Percentiles rank a stretch among this genome's conserved stretches.
Evolutionary conservation across 169 alveolate species (phyloP).

Genomic region (Amoebophrya sp.): DNA sequence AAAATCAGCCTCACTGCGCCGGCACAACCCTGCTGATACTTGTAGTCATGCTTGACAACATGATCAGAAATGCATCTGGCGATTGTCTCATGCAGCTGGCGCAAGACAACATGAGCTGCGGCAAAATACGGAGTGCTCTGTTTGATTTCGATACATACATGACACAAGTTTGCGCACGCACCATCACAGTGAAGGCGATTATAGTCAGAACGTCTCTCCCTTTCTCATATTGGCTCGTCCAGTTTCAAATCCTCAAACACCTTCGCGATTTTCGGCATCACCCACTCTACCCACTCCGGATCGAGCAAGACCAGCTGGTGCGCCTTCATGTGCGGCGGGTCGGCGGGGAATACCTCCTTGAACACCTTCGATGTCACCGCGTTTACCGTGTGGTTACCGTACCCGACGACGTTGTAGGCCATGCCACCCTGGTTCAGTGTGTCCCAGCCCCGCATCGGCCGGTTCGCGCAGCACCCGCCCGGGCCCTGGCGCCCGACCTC

Average conservation of each 20-base stretch:
- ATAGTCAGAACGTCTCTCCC: too few relatives aligned
- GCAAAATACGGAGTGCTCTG: too few relatives aligned
- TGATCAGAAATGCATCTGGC: too few relatives aligned
- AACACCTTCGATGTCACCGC: neutral
- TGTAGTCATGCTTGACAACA: too few relatives aligned
- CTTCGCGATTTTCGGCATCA: neutral
- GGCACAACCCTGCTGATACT: too few relatives aligned
- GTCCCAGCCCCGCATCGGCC: neutral
- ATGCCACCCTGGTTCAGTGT: neutral
- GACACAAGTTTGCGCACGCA: too few relatives aligned
- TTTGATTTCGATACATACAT: too few relatives aligned
- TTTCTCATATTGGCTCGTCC: too few relatives aligned
- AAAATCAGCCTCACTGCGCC: too few relatives aligned
- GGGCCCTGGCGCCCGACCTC: conserved; percentile 18
- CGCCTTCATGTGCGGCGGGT: neutral
- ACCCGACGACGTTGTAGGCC: neutral
- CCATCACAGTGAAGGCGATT: too few relatives aligned
- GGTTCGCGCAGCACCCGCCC: neutral
- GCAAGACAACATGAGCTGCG: too few relatives aligned
- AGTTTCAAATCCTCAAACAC: neutral
- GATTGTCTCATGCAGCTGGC: too few relatives aligned
- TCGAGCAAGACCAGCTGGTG: neutral
- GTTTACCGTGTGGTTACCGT: neutral
- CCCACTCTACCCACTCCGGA: neutral
- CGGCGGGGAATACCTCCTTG: neutral